Percentiles rank a stretch among this genome's conserved stretches.
phyloP scores from a whole-genome alignment of 768 basidiomycete genomes.

The Crassisporium funariophilum region DNA sequence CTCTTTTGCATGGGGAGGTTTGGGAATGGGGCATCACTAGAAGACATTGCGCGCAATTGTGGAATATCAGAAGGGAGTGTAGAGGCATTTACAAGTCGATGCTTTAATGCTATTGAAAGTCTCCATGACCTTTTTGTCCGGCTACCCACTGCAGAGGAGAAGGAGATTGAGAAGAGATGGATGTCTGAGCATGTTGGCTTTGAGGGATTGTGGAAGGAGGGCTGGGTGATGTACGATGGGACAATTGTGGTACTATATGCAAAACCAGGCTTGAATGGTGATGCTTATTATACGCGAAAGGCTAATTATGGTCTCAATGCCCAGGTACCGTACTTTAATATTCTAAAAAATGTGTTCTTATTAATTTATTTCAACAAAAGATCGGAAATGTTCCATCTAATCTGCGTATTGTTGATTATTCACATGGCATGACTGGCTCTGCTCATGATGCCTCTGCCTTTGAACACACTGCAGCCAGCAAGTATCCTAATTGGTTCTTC shows the following conservation, averaged over 20 bases:
- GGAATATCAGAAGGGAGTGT: conserved; percentile 15
- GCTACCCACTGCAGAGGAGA: conserved; percentile 29
- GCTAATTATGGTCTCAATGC: conserved; percentile 38
- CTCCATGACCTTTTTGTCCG: conserved; percentile 31
- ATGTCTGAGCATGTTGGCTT: conserved; percentile 33
- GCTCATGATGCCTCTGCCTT: conserved; percentile 7
- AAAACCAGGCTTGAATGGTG: conserved; percentile 31
- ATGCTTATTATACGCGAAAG: conserved; percentile 37
- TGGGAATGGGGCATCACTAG: conserved; percentile 14
- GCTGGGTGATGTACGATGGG: conserved; percentile 36
- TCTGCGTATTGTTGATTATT: conserved; percentile 16
- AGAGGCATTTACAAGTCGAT: conserved; percentile 26
- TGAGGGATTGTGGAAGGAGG: conserved; percentile 31
- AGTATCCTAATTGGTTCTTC: conserved; percentile 20
- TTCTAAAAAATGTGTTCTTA: background rate
- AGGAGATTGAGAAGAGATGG: conserved; percentile 35
- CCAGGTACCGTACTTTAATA: conserved; percentile 26
- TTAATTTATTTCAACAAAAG: background rate
- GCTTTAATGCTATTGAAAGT: conserved; percentile 28
- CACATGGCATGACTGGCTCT: conserved; percentile 5
- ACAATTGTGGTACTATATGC: conserved; percentile 28
- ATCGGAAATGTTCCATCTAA: conserved; percentile 7
- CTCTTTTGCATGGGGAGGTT: conserved; percentile 15
- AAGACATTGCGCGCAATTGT: conserved; percentile 8
- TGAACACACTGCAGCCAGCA: conserved; percentile 24